Evolutionary conservation across 305 asterid species (phyloP), one percentile per base, ranked within the genome.

Genomic region (Fraxinus sp.): DNA sequence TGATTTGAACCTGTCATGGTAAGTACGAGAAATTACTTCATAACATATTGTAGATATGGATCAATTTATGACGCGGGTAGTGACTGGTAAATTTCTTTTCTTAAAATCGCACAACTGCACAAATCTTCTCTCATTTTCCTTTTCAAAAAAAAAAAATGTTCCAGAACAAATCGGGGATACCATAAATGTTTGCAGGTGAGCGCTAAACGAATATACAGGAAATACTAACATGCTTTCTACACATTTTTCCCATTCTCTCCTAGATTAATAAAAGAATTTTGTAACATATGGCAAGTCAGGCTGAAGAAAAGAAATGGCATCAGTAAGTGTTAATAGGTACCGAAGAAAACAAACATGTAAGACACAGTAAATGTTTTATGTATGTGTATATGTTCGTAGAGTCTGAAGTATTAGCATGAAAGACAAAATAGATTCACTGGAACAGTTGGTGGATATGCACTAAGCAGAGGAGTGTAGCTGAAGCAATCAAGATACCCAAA

Each of bases 1-100:
- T 18, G 98, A 95, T 89, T 95, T 97, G 89, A 95, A 97, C 95
- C 98, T 97, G 94, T 68, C 86, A 86, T 84, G 22, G 33, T 30
- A 74, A 86, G 57, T 83, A 77, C 77, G 71, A 76, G 66, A 85
- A 32, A 76, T 70, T 46, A 52, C 7, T 70, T 10, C 41, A 39
- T 39, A 68, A 86, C 66, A 86, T 85, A 44, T 64, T 7, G 73
- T 95, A 68, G 74, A 78, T 20, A 37, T 72, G 77, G 70, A 80
- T 24, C 76, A 55, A 57, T 82, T 33, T 80, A 57, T 74, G 78
- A 72, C 2, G 55, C 55, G 11, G 30, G 14, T 16, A 81, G 16
- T 33, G 5, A 81, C 66, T 64, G 14, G 32, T 64, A 77, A 77
- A 22, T 64, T 71, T 57, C 37, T 64, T 24, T 49, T 55, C 5